Evolutionary conservation across 2,329 filamentous ascomycete species (phyloP), one percentile per base, ranked within the genome.

Genomic region (Colletotrichum sp.): DNA sequence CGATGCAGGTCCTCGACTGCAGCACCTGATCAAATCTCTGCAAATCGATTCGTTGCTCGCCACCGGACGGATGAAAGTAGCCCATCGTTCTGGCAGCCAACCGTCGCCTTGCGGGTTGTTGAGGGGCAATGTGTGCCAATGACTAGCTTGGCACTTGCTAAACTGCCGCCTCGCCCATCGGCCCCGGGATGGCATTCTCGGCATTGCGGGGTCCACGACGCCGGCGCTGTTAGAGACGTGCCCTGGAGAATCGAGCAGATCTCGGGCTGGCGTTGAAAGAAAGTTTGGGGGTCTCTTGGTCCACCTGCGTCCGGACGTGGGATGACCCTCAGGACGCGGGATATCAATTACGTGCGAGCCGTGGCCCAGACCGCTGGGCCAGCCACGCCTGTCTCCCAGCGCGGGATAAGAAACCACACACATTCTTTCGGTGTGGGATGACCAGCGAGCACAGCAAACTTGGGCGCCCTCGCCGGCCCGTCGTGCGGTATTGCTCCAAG

Each of bases 261-360:
- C 28, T 28, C 26, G 16, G 26, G 12, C 32, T 49, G 76, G 76
- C 73, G 69, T 77, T 44, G 65, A 77, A 73, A 77, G 76, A 77
- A 76, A 70, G 73, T 77, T 77, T 69, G 73, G 65, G 73, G 72
- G 72, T 76, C 64, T 65, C 34, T 59, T 75, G 67, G 71, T 77
- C 75, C 72, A 75, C 72, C 73, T 62, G 44, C 67, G 67, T 76
- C 64, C 57, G 59, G 69, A 68, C 73, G 76, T 68, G 76, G 76
- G 73, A 77, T 77, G 76, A 49, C 71, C 32, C 39, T 55, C 55
- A 49, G 30, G 39, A 60, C 30, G 39, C 49, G 67, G 21, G 59
- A 69, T 59, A 65, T 67, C 59, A 21, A 71, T 69, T 69, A 57
- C 69, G 68, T 69, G 69, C 69, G 60, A 65, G 49, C 69, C 44